phyloP scores from a whole-genome alignment of 495 filamentous ascomycete genomes.

The Glutinoglossum americanum region DNA sequence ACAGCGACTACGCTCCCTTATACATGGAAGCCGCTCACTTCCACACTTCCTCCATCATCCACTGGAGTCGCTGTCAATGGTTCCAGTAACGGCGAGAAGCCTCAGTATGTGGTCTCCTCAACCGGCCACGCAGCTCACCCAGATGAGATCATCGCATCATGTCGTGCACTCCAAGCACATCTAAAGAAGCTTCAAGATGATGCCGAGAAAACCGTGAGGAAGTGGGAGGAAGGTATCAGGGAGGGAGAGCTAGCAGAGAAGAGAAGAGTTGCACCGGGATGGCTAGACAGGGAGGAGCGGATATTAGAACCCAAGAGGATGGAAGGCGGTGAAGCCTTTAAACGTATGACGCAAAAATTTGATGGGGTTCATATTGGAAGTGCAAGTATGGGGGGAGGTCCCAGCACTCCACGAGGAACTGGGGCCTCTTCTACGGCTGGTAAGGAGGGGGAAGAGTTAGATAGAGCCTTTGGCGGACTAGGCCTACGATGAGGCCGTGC shows the following conservation, averaged over 20 bases:
- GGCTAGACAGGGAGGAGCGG: slow-evolving; percentile 75
- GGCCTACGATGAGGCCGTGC: slow-evolving; percentile 12
- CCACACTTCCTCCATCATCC: slow-evolving; percentile 59
- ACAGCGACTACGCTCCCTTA: slow-evolving; percentile 82
- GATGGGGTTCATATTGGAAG: background rate
- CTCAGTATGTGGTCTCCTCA: slow-evolving; percentile 51
- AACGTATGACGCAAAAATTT: background rate
- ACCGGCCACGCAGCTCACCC: slow-evolving; percentile 62
- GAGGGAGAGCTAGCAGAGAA: slow-evolving; percentile 81
- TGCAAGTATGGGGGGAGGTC: background rate
- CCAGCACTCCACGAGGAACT: background rate
- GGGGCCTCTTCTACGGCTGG: background rate
- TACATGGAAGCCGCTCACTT: slow-evolving; percentile 76
- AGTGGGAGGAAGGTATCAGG: slow-evolving; percentile 47
- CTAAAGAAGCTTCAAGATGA: slow-evolving; percentile 38
- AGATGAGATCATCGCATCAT: slow-evolving; percentile 61
- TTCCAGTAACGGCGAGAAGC: slow-evolving; percentile 21
- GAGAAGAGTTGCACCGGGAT: slow-evolving; percentile 73
- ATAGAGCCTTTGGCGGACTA: slow-evolving; percentile 69
- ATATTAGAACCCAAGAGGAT: slow-evolving; percentile 53
- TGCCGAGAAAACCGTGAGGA: slow-evolving; percentile 39
- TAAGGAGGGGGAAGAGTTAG: slow-evolving; percentile 53
- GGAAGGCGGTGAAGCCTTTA: slow-evolving; percentile 5
- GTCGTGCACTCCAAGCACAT: slow-evolving; percentile 53
- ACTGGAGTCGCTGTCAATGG: slow-evolving; percentile 21